These are phyloP conservation scores for Macadamia integrifolia DNA, from an alignment of 164 flowering plant species.

Conservation along the genomic window DNA sequence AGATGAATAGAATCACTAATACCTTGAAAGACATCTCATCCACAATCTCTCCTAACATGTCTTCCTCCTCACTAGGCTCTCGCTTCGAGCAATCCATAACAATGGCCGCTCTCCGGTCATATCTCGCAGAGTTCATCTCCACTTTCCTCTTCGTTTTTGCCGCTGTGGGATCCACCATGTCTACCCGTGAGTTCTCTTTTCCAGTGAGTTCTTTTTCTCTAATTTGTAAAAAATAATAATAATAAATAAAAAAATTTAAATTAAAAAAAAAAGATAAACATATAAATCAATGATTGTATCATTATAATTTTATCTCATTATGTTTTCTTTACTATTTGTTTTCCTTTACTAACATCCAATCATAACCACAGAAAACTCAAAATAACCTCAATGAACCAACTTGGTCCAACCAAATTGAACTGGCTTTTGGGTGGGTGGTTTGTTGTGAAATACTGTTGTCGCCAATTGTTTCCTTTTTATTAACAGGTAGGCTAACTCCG, in stretches of 20 bases:
- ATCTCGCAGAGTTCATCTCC: conserved; percentile 80
- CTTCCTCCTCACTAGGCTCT: conserved; percentile 20
- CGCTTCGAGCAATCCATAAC: conserved; percentile 34
- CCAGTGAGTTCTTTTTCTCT: conserved; percentile 25
- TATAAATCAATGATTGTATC: no score
- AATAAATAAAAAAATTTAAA: no score
- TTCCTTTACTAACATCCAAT: no score
- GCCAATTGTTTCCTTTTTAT: background rate
- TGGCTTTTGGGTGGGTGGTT: no score
- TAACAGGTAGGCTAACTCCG: conserved; percentile 44
- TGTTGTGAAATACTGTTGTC: no score
- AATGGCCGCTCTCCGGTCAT: conserved; percentile 45
- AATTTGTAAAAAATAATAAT: no score
- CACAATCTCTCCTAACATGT: background rate
- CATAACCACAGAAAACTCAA: no score
- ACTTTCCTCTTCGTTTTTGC: conserved; percentile 71
- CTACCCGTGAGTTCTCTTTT: conserved; percentile 41
- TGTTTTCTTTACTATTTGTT: no score
- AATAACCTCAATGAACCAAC: no score
- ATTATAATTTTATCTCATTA: no score
- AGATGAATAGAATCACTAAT: background rate
- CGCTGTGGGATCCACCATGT: conserved; percentile 57
- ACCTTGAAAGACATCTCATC: background rate
- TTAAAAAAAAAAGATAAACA: no score
- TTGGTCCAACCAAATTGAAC: no score